Base-by-base conservation (phyloP, 1,284 basidiomycete genomes). In the Anthracocystis panici-leucophaei region DNA sequence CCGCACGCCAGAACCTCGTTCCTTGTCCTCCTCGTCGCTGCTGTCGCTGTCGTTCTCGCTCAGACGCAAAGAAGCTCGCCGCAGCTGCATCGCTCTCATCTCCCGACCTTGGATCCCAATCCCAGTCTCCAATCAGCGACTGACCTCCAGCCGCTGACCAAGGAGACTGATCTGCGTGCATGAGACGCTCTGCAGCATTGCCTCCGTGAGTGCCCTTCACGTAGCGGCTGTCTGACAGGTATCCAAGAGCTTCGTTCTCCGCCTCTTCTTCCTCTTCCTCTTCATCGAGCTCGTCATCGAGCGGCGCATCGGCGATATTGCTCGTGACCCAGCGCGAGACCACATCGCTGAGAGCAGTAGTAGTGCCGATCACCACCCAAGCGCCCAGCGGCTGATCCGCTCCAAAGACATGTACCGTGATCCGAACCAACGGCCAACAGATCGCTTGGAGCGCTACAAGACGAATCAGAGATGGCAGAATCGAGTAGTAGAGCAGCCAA, bases 371-470 rank as follows among this genome's bases (percentile, higher is more conserved):
- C 10, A 91, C 88, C 3, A 92, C 91, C 93, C 93, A 94, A 57
- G 90, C 91, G 3, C 90, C 86, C 14, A 91, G 88, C 0, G 93
- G 93, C 11, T 92, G 88, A 56, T 87, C 86, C 60, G 89, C 88
- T 42, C 91, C 90, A 65, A 93, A 88, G 45, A 93, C 84, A 42
- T 87, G 88, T 21, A 94, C 88, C 1, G 91, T 93, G 38, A 92
- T 84, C 66, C 93, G 91, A 8, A 93, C 93, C 10, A 92, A 91
- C 2, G 92, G 92, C 93, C 93, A 94, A 84, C 92, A 87, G 66
- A 94, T 93, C 9, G 92, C 91, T 85, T 94, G 93, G 1, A 94
- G 87, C 0, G 91, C 92, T 50, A 94, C 88, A 3, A 94, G 89
- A 11, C 93, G 90, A 78, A 94, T 92, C 57, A 94, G 89, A 3